A percentile compares a stretch with the other conserved stretches of the same genome.
These are phyloP conservation scores for Phytopythium mirpurense DNA, from an alignment of 352 stramenopile species.

Conservation along the genomic window DNA sequence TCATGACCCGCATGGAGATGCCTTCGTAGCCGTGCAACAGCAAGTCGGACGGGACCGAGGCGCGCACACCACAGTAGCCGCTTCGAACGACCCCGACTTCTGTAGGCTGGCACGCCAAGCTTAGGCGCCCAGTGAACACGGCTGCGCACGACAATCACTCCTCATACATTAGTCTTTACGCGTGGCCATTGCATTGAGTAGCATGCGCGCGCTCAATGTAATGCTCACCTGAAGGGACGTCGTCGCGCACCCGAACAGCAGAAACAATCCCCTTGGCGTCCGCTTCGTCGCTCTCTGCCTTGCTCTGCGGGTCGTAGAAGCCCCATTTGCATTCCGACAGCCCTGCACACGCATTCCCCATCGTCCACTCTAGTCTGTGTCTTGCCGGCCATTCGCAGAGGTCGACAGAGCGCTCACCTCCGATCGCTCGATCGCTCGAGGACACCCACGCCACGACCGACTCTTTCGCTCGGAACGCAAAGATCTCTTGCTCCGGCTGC, in stretches of 20 bases:
- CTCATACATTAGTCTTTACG: too few species aligned
- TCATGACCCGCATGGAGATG: constrained; percentile 83
- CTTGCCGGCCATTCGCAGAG: background rate
- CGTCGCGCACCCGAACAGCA: constrained; percentile 48
- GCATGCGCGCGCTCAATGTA: too few species aligned
- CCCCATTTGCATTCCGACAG: constrained; percentile 68
- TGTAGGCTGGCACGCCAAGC: constrained; percentile 69
- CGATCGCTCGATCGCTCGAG: constrained; percentile 75
- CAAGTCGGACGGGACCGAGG: constrained; percentile 41
- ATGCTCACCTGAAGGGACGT: constrained; percentile 41
- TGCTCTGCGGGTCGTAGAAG: constrained; percentile 34
- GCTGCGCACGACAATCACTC: constrained; percentile 31
- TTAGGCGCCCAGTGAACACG: constrained; percentile 68
- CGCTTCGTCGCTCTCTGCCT: constrained; percentile 10
- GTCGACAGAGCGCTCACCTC: constrained; percentile 30
- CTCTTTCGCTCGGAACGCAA: constrained; percentile 59
- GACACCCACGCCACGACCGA: constrained; percentile 53
- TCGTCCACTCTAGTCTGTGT: background rate
- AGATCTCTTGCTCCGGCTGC: constrained; percentile 69
- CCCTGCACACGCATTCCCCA: constrained; percentile 17
- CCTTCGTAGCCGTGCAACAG: constrained; percentile 81
- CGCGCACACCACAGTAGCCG: constrained; percentile 79
- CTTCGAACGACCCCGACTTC: constrained; percentile 75
- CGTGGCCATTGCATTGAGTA: too few species aligned
- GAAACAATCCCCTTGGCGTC: constrained; percentile 24